Conservation (phyloP, 1,284 basidiomycete genomes). For the Fomitiporia mediterranea region DNA sequence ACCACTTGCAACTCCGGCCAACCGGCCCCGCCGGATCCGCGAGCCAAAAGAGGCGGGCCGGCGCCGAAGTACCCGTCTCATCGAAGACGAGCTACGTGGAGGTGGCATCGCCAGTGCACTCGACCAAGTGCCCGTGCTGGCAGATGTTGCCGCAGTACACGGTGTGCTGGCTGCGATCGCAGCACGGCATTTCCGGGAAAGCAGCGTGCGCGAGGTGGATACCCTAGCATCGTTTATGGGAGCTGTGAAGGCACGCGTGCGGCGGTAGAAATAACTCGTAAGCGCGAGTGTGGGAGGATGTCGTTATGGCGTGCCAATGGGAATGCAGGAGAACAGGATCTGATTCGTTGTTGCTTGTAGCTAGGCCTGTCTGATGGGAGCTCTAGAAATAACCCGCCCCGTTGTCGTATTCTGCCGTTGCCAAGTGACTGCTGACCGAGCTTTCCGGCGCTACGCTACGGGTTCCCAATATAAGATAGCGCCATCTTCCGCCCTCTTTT, state of each 20-base stretch:
- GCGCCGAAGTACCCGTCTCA: slow-evolving; percentile 59
- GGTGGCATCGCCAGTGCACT: slow-evolving; percentile 37
- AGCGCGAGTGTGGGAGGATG: neutral
- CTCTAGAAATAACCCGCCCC: neutral
- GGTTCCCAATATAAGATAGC: slow-evolving; percentile 19
- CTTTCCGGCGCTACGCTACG: slow-evolving; percentile 19
- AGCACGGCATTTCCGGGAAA: slow-evolving; percentile 62
- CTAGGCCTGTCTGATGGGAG: neutral
- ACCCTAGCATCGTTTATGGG: slow-evolving; percentile 76
- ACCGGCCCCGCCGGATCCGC: slow-evolving; percentile 55
- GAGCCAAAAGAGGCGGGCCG: slow-evolving; percentile 39
- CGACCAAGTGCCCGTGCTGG: slow-evolving; percentile 47
- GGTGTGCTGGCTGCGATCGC: slow-evolving; percentile 59
- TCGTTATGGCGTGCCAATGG: neutral
- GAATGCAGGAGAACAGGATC: neutral
- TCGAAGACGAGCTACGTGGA: slow-evolving; percentile 54
- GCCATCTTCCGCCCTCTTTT: slow-evolving; percentile 17
- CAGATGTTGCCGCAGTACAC: slow-evolving; percentile 64
- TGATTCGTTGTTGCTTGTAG: slow-evolving; percentile 5
- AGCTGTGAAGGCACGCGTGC: slow-evolving; percentile 58
- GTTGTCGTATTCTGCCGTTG: neutral
- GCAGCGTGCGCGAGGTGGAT: slow-evolving; percentile 64
- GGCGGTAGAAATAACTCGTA: slow-evolving; percentile 32
- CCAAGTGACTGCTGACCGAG: slow-evolving; percentile 19
- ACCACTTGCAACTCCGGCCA: slow-evolving; percentile 45